These are phyloP conservation scores for Ganoderma resinaceum DNA, from an alignment of 1,284 basidiomycete species.

Conservation along the genomic window DNA sequence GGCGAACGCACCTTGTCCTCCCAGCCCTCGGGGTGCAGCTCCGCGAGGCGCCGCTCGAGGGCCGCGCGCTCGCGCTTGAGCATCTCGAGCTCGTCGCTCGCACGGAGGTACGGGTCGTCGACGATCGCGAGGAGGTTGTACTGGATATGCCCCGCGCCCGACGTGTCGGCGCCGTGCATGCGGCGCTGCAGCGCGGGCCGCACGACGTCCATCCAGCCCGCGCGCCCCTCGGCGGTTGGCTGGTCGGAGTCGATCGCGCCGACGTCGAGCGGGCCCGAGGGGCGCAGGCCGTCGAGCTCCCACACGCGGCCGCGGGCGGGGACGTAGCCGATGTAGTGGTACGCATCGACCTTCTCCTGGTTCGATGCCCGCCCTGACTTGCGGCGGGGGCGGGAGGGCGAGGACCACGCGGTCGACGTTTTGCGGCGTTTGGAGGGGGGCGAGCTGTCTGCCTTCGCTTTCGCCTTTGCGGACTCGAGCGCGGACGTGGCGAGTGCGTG, in stretches of 20 bases:
- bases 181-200: conserved; percentile 64
- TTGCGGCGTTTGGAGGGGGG: conserved; percentile 50
- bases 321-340: conserved; percentile 71
- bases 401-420: conserved; percentile 31
- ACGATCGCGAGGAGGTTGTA: conserved; percentile 69
- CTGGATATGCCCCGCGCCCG: conserved; percentile 53
- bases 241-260: conserved; percentile 51
- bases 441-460: conserved; percentile 38
- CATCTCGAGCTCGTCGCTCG: conserved; percentile 60
- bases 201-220: conserved; percentile 63
- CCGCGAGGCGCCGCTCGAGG: conserved; percentile 54
- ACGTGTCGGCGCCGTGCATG: conserved; percentile 47
- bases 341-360: conserved; percentile 51
- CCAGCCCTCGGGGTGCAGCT: conserved; percentile 46
- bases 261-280: conserved; percentile 60
- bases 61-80: conserved; percentile 53
- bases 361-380: conserved; percentile 22
- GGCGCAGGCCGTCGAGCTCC: conserved; percentile 56
- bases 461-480: conserved; percentile 44
- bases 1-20: conserved; percentile 41
- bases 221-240: conserved; percentile 14
- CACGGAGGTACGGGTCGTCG: conserved; percentile 54
- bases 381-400: conserved; percentile 32
- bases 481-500: conserved; percentile 53
- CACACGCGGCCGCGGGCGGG: conserved; percentile 67